phyloP scores from a whole-genome alignment of 202 grass and related monocot species.

The Brachypodium distachyon region DNA sequence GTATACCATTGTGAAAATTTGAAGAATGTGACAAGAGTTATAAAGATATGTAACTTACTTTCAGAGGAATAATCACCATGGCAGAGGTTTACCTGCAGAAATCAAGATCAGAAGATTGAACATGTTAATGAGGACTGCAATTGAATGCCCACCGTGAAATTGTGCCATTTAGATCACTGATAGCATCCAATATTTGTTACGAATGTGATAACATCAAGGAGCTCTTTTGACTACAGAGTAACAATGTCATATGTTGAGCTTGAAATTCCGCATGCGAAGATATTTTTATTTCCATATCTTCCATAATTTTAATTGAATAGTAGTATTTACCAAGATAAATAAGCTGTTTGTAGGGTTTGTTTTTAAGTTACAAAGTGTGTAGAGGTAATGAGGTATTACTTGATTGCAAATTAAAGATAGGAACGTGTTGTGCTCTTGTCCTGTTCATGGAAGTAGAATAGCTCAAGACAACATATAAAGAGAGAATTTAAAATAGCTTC shows the following conservation, averaged over 20 bases:
- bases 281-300: background rate
- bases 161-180: background rate
- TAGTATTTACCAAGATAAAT: background rate
- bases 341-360: background rate
- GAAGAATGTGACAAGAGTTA: constrained; percentile 20
- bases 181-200: background rate
- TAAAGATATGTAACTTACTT: constrained; percentile 17
- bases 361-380: background rate
- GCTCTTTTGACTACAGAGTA: background rate
- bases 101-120: constrained; percentile 26
- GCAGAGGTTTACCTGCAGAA: constrained; percentile 14
- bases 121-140: background rate
- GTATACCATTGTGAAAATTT: constrained; percentile 22
- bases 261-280: background rate
- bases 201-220: background rate
- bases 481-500: background rate
- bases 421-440: background rate
- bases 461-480: background rate
- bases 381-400: background rate
- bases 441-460: background rate
- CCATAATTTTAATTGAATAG: background rate
- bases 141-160: background rate
- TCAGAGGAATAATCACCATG: constrained; percentile 26
- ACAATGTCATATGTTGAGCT: background rate
- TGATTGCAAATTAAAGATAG: background rate